Base-by-base conservation (phyloP, 2,329 filamentous ascomycete genomes). In the Phaeoacremonium minimum region DNA sequence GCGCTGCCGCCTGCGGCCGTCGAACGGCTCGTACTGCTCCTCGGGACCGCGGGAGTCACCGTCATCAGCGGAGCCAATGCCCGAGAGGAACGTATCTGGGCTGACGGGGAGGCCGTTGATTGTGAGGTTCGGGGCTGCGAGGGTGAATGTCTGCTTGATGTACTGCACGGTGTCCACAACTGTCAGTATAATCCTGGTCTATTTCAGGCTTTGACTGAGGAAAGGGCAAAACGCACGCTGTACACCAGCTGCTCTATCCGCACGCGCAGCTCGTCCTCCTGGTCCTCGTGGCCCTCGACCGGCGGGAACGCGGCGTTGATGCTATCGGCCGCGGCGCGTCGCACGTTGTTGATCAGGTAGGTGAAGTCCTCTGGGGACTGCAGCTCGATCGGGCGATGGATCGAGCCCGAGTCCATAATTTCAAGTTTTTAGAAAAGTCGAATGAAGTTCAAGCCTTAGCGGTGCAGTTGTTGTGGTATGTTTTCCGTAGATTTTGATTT, bases 381-480 rank as follows among this genome's bases (percentile, higher is more conserved):
- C 35, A 91, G 77, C 64, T 90, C 86, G 57, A 91, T 85, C 63
- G 81, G 84, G 57, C 86, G 81, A 60, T 88, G 79, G 46, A 60
- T 59, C 26, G 65, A 52, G 35, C 67, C 61, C 42, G 53, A 58
- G 22, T 26, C 22, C 22, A 26, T 26, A n/a, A n/a, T 26, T 26
- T 26, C 22, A n/a, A n/a, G 9, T 9, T 26, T 26, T 26, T 9
- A 26, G 22, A 26, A 15, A 12, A 31, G n/a, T n/a, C n/a, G n/a
- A n/a, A n/a, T n/a, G n/a, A n/a, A n/a, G n/a, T n/a, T n/a, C n/a
- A n/a, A n/a, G n/a, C n/a, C n/a, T n/a, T n/a, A n/a, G n/a, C n/a
- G n/a, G n/a, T n/a, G n/a, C n/a, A n/a, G n/a, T n/a, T n/a, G n/a
- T n/a, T n/a, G n/a, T n/a, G n/a, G n/a, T n/a, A n/a, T n/a, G n/a